Conservation (phyloP, 306 rosid species). For the Trifolium repens region DNA sequence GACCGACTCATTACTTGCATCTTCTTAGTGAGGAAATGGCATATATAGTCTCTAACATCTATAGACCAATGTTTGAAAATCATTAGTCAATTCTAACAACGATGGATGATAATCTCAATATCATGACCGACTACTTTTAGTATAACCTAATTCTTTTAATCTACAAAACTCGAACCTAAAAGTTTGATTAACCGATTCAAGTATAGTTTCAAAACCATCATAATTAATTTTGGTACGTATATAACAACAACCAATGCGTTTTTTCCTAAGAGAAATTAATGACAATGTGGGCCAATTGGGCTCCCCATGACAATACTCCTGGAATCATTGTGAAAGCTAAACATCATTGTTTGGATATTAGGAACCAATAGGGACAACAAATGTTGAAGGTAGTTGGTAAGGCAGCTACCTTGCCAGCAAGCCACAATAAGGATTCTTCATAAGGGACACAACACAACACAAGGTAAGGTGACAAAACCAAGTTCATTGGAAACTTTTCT, state of each 20-base stretch:
- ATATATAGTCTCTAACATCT: too few species aligned
- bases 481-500: slow-evolving; percentile 51
- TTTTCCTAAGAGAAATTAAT: background rate
- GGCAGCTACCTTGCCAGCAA: background rate
- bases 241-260: background rate
- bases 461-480: slow-evolving; percentile 47
- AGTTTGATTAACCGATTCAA: too few species aligned
- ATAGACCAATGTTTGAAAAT: too few species aligned
- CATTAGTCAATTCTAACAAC: too few species aligned
- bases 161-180: too few species aligned
- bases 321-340: slow-evolving; percentile 45
- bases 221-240: background rate
- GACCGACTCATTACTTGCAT: too few species aligned
- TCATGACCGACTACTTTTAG: too few species aligned
- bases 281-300: slow-evolving; percentile 45
- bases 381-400: slow-evolving; percentile 36
- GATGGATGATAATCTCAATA: too few species aligned
- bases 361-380: slow-evolving; percentile 49
- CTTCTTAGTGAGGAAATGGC: too few species aligned
- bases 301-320: slow-evolving; percentile 29
- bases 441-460: slow-evolving; percentile 40
- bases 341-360: slow-evolving; percentile 46
- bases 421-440: background rate
- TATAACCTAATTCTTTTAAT: too few species aligned
- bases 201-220: too few species aligned